phyloP scores from a whole-genome alignment of 78 protist species.

The Dictyostelium intermedium region DNA sequence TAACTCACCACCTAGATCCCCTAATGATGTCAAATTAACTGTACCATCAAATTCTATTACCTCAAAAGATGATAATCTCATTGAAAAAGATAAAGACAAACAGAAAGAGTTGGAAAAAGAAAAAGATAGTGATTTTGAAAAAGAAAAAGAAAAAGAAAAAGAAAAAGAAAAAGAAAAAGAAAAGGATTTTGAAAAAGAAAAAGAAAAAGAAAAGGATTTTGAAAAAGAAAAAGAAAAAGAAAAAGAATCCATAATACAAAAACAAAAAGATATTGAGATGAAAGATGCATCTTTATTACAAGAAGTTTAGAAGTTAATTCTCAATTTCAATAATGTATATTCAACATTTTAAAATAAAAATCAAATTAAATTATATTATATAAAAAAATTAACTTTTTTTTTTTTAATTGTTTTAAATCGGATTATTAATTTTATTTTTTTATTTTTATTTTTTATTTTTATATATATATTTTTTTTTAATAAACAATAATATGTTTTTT shows the following conservation, averaged over 20 bases:
- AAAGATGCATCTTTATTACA: not conserved
- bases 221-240: constrained; percentile 3
- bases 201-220: not conserved
- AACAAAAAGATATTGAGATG: constrained; percentile 10
- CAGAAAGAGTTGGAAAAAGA: not conserved
- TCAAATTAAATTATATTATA: not conserved
- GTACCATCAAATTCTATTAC: not conserved
- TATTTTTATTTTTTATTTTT: not conserved
- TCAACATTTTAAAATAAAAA: not conserved
- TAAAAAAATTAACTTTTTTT: too few species aligned
- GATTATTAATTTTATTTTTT: too few species aligned
- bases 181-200: not conserved
- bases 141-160: not conserved
- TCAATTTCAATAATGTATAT: not conserved
- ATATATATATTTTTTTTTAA: not conserved
- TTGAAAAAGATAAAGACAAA: not conserved
- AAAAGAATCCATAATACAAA: not conserved
- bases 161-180: not conserved
- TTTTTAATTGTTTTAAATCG: not conserved
- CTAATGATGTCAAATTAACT: constrained; percentile 9
- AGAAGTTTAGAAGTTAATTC: not conserved
- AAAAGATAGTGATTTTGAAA: not conserved
- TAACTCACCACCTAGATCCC: constrained; percentile 63
- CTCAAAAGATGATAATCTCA: not conserved
- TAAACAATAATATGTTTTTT: not conserved